phyloP scores from a whole-genome alignment of 306 rosid genomes.

The Begonia masoniana region DNA sequence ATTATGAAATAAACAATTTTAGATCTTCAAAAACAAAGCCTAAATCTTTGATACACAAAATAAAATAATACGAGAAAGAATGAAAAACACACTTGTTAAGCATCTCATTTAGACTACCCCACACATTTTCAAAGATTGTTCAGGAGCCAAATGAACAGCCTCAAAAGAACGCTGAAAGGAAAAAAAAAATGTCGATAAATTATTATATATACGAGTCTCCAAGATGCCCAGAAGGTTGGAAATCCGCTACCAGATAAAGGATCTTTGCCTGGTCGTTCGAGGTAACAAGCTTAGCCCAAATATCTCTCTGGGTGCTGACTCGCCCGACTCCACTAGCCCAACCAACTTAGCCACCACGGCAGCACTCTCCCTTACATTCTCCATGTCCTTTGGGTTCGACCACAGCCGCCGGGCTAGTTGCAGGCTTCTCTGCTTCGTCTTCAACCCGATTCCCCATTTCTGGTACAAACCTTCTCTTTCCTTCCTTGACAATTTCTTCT shows the following conservation, averaged over 20 bases:
- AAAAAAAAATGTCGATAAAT: too few relatives aligned
- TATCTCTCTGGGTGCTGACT: constrained; percentile 30
- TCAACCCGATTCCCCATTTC: constrained; percentile 57
- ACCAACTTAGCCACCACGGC: constrained; percentile 59
- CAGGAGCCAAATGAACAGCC: too few relatives aligned
- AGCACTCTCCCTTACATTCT: constrained; percentile 58
- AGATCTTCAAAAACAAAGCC: too few relatives aligned
- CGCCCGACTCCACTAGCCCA: constrained; percentile 36
- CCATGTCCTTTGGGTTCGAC: constrained; percentile 42
- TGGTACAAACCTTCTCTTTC: constrained; percentile 48
- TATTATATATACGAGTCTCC: too few relatives aligned
- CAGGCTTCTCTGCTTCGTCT: constrained; percentile 51
- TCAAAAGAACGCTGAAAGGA: too few relatives aligned
- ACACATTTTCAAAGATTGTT: too few relatives aligned
- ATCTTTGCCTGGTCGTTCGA: constrained; percentile 14
- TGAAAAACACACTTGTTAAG: too few relatives aligned
- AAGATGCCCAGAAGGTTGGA: constrained; percentile 4
- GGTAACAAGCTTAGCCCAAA: constrained; percentile 50
- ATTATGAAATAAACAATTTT: too few relatives aligned
- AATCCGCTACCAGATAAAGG: constrained; percentile 32
- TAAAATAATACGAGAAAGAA: too few relatives aligned
- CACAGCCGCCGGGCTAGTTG: constrained; percentile 52
- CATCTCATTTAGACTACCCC: too few relatives aligned
- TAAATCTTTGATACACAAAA: too few relatives aligned
- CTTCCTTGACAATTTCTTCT: constrained; percentile 38